phyloP scores from a whole-genome alignment of 768 basidiomycete genomes.

The Russula virescens region DNA sequence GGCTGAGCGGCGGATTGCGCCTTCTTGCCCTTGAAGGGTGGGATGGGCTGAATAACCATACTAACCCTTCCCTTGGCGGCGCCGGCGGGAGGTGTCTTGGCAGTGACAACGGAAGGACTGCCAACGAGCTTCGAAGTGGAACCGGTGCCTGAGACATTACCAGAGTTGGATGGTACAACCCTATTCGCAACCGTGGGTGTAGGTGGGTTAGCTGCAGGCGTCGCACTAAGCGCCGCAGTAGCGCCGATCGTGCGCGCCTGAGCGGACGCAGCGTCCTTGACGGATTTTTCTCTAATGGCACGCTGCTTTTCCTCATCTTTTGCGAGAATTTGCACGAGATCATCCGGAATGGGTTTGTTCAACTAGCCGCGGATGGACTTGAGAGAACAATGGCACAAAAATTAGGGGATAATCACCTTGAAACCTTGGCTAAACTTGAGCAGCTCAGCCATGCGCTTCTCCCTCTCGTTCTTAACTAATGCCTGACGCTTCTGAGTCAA shows the following conservation, averaged over 20 bases:
- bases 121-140: conserved; percentile 22
- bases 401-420: conserved; percentile 54
- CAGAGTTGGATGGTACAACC: conserved; percentile 18
- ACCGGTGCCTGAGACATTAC: conserved; percentile 8
- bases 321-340: conserved; percentile 85
- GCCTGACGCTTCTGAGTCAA: conserved; percentile 88
- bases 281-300: conserved; percentile 72
- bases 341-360: conserved; percentile 92
- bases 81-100: conserved; percentile 8
- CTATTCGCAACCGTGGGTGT: conserved; percentile 33
- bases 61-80: conserved; percentile 33
- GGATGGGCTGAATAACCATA: conserved; percentile 88
- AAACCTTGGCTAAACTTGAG: conserved; percentile 91
- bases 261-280: conserved; percentile 56
- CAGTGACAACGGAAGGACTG: conserved; percentile 15
- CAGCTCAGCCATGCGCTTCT: conserved; percentile 88
- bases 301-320: conserved; percentile 92
- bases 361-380: conserved; percentile 42
- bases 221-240: conserved; percentile 38
- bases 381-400: neutral
- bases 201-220: conserved; percentile 35
- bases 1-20: conserved; percentile 29
- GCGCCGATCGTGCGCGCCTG: conserved; percentile 59
- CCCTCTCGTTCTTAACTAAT: conserved; percentile 87
- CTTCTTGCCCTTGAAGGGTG: conserved; percentile 71